A percentile compares a stretch with the other conserved stretches of the same genome.
These are phyloP conservation scores for Globisporangium spiculum DNA, from an alignment of 352 stramenopile genomes.

Conservation along the genomic window DNA sequence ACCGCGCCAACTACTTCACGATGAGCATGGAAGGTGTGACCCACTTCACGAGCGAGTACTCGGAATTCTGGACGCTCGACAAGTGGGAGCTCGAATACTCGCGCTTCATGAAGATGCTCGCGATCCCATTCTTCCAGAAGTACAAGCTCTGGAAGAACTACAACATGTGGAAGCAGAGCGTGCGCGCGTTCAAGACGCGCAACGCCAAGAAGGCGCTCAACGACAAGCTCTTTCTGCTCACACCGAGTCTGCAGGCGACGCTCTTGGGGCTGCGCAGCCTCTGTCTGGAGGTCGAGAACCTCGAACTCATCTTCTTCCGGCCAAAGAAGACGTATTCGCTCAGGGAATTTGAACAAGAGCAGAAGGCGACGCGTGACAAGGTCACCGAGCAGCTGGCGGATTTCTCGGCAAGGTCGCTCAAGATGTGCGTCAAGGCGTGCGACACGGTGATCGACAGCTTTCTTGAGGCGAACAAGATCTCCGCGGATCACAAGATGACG, in stretches of 20 bases:
- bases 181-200: constrained; percentile 85
- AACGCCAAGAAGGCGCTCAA: constrained; percentile 82
- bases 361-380: constrained; percentile 46
- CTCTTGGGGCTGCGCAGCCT: constrained; percentile 74
- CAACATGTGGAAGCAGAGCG: constrained; percentile 89
- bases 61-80: constrained; percentile 90
- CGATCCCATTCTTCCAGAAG: constrained; percentile 90
- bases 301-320: constrained; percentile 72
- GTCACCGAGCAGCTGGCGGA: constrained; percentile 54
- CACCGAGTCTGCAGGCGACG: constrained; percentile 77
- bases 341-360: constrained; percentile 74
- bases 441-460: constrained; percentile 93
- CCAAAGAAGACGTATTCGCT: constrained; percentile 76
- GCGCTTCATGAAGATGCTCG: constrained; percentile 89
- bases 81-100: constrained; percentile 93
- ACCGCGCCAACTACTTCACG: constrained; percentile 90
- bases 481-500: constrained; percentile 93
- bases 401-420: constrained; percentile 70
- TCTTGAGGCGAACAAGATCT: constrained; percentile 90
- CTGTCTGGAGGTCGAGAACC: constrained; percentile 62
- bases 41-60: constrained; percentile 85
- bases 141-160: constrained; percentile 95
- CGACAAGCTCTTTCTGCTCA: constrained; percentile 87
- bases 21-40: constrained; percentile 91
- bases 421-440: constrained; percentile 87